Evolutionary conservation across 2,329 filamentous ascomycete genomes (phyloP).

Genomic region (Calonectria honghensis): DNA sequence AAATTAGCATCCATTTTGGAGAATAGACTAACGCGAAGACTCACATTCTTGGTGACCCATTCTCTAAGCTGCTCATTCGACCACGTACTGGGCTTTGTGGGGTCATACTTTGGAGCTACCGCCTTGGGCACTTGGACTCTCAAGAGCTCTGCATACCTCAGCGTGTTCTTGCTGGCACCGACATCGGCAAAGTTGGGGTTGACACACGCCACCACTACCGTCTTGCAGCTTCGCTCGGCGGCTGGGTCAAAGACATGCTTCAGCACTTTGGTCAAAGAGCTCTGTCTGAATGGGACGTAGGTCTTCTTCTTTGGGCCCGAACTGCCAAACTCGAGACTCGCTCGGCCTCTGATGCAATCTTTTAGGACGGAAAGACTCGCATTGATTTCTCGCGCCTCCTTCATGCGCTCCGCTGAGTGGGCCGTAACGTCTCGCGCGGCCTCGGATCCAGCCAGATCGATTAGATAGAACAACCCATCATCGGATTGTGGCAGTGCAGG

Average conservation of each 20-base stretch:
- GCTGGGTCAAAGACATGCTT: conserved; percentile 64
- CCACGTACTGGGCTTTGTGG: conserved; percentile 61
- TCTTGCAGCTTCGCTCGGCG: conserved; percentile 62
- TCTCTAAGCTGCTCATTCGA: conserved; percentile 60
- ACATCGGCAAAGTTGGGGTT: conserved; percentile 67
- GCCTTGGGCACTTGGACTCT: conserved; percentile 60
- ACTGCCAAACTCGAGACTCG: conserved; percentile 56
- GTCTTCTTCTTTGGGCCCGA: conserved; percentile 54
- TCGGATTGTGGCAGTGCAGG: conserved; percentile 41
- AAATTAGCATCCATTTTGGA: background rate
- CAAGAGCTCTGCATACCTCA: conserved; percentile 69
- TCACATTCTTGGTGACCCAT: conserved; percentile 65
- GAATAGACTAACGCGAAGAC: conserved; percentile 39
- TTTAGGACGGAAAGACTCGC: conserved; percentile 69
- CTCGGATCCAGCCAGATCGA: conserved; percentile 71
- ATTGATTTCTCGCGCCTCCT: conserved; percentile 69
- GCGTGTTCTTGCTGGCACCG: conserved; percentile 67
- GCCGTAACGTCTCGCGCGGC: conserved; percentile 63
- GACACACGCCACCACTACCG: conserved; percentile 67
- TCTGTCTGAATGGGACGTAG: conserved; percentile 66
- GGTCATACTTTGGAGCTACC: conserved; percentile 50
- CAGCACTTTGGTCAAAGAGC: conserved; percentile 59
- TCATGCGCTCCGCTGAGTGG: conserved; percentile 66
- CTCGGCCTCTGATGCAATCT: conserved; percentile 70
- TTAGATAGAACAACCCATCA: conserved; percentile 65